phyloP scores from a whole-genome alignment of 441 rosid species.

The Viola pubescens region DNA sequence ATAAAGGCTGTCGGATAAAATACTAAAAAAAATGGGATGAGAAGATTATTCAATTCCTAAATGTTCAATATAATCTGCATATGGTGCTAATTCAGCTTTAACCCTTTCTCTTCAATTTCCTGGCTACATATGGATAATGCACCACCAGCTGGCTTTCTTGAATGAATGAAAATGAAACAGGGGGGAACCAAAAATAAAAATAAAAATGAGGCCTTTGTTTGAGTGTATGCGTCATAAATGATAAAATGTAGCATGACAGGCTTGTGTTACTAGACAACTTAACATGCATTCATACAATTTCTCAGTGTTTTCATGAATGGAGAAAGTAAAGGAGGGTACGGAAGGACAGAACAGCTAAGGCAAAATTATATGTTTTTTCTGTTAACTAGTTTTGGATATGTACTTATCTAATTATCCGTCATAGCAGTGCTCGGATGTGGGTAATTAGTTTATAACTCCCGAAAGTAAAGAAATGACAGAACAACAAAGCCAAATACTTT shows the following conservation, averaged over 20 bases:
- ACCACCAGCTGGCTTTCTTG: neutral
- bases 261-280: neutral
- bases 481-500: neutral
- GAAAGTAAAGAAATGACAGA: neutral
- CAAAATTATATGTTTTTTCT: neutral
- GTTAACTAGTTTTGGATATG: neutral
- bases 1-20: neutral
- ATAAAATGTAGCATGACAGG: neutral
- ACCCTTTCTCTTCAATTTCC: neutral
- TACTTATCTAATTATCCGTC: slow-evolving; percentile 8
- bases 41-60: neutral
- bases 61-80: neutral
- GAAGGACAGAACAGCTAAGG: neutral
- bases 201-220: neutral
- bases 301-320: neutral
- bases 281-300: neutral
- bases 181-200: neutral
- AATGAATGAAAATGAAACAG: neutral
- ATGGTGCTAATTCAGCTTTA: neutral
- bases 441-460: neutral
- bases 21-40: neutral
- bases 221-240: neutral
- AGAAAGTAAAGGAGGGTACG: neutral
- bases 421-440: neutral
- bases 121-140: neutral